Evolutionary conservation across 2,329 filamentous ascomycete species (phyloP), one percentile per base, ranked within the genome.

Genomic region (Gnomoniopsis sp.): DNA sequence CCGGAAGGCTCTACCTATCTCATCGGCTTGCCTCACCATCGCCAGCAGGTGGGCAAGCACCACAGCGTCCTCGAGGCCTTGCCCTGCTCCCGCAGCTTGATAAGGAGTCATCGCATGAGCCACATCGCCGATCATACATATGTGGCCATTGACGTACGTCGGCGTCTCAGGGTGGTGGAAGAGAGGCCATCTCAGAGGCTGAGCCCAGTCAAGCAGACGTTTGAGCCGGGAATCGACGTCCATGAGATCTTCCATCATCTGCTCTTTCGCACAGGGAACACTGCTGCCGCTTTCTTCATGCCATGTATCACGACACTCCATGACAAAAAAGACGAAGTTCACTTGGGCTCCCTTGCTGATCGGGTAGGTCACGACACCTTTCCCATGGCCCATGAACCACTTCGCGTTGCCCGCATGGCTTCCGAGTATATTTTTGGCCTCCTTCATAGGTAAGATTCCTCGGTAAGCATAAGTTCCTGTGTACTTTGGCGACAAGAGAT

Each of bases 391-490:
- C 14, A 61, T 58, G 50, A 58, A 61, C 14, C 33, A 50, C 47
- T 58, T 54, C 6, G 55, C 59, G 22, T 58, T 55, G 47, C 51
- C 55, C 3, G 67, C 67, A 36, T 67, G 68, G 3, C 53, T 59
- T 23, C 67, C 68, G 2, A 70, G 61, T 21, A 68, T 66, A 30
- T 65, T 53, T 49, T 64, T 65, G 11, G 65, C 66, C 6, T 67
- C 52, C 33, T 63, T 36, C 59, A 68, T 70, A 2, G 69, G 67
- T 23, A 70, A 64, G 44, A 69, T 66, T 10, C 64, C 66, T 48
- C 67, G 62, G 50, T 69, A 70, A 53, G 65, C 65, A 59, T 69
- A 70, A 59, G 65, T 66, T 38, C 64, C 64, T 36, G 57, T 63
- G 43, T 69, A 70, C 2, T 54, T 65, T 26, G 67, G 66, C 11